phyloP scores from a whole-genome alignment of 2,329 filamentous ascomycete genomes.

The Teratosphaeria zuluensis region DNA sequence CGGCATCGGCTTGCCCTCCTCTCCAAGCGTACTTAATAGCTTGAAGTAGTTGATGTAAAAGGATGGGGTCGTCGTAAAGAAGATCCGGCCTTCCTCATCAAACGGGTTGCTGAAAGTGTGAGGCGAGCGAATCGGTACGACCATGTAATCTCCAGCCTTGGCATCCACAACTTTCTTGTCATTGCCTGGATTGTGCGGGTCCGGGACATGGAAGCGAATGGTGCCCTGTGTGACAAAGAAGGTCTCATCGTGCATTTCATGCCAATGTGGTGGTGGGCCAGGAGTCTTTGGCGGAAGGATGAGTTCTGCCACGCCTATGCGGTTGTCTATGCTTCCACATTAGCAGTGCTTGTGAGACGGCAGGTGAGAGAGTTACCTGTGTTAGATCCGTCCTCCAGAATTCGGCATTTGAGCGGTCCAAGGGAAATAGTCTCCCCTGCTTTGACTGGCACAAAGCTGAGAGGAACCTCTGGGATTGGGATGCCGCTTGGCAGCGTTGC shows the following conservation, averaged over 20 bases:
- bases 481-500: slow-evolving; percentile 12
- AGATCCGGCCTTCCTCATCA: slow-evolving; percentile 44
- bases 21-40: slow-evolving; percentile 38
- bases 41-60: slow-evolving; percentile 52
- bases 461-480: slow-evolving; percentile 32
- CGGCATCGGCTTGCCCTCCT: slow-evolving; percentile 37
- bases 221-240: slow-evolving; percentile 46
- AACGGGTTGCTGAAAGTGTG: slow-evolving; percentile 49
- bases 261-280: slow-evolving; percentile 43
- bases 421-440: slow-evolving; percentile 41
- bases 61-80: slow-evolving; percentile 49
- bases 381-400: slow-evolving; percentile 43
- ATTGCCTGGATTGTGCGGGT: slow-evolving; percentile 16
- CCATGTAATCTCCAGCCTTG: slow-evolving; percentile 44
- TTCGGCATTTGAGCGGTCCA: slow-evolving; percentile 40
- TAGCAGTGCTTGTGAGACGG: background rate
- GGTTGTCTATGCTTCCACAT: slow-evolving; percentile 30
- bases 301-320: slow-evolving; percentile 39
- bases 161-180: slow-evolving; percentile 38
- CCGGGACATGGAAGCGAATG: slow-evolving; percentile 42
- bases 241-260: slow-evolving; percentile 51
- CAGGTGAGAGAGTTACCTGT: slow-evolving; percentile 28
- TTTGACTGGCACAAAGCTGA: slow-evolving; percentile 41
- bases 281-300: slow-evolving; percentile 39
- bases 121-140: slow-evolving; percentile 44